Evolutionary conservation across 1,139 yeast genomes (phyloP).

Genomic region (Geotrichum carabidarum): DNA sequence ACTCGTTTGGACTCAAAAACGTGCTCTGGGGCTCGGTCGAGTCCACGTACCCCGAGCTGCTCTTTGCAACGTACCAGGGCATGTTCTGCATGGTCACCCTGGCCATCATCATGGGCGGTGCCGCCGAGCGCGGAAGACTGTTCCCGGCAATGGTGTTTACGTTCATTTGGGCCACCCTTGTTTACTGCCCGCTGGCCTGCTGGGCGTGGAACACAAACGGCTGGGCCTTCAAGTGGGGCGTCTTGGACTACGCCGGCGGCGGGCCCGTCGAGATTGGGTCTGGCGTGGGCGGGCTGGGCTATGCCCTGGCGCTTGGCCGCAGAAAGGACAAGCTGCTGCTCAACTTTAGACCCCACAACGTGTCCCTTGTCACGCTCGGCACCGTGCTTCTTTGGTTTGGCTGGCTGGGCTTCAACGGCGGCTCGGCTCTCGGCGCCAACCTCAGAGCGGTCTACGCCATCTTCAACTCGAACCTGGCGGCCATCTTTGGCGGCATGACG

Average conservation of each 20-base stretch:
- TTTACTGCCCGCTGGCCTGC: conserved; percentile 86
- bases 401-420: conserved; percentile 75
- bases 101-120: conserved; percentile 90
- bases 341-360: conserved; percentile 92
- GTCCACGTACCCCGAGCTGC: conserved; percentile 68
- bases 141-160: conserved; percentile 78
- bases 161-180: conserved; percentile 85
- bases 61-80: conserved; percentile 82
- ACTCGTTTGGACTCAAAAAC: conserved; percentile 73
- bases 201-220: conserved; percentile 95
- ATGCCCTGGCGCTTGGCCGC: conserved; percentile 75
- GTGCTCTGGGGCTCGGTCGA: conserved; percentile 50
- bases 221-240: conserved; percentile 90
- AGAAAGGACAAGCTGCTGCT: conserved; percentile 78
- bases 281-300: conserved; percentile 86
- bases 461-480: conserved; percentile 86
- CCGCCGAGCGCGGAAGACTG: conserved; percentile 88
- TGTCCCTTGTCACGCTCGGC: conserved; percentile 76
- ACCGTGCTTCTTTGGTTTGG: conserved; percentile 66
- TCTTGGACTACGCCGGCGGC: conserved; percentile 93
- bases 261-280: conserved; percentile 94
- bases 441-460: conserved; percentile 74
- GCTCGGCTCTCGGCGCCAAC: conserved; percentile 59
- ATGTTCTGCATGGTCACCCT: conserved; percentile 87
- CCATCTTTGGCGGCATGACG: conserved; percentile 83